Conservation (phyloP, 768 basidiomycete species). For the Flagelloscypha sp. region DNA sequence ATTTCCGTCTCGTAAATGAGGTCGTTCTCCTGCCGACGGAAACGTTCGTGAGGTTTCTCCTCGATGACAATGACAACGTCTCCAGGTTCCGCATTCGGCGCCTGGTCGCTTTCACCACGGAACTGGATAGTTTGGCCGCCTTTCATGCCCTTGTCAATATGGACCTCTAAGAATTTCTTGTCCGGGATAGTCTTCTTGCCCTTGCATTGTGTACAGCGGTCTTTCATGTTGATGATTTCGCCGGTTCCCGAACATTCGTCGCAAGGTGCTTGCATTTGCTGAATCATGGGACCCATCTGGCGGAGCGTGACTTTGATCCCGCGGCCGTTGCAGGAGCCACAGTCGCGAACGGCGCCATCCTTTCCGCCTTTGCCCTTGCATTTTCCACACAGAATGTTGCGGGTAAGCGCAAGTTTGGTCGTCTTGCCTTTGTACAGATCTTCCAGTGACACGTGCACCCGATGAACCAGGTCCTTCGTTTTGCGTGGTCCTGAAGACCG, state of each 20-base stretch:
- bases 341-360: conserved; percentile 85
- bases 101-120: conserved; percentile 86
- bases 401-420: conserved; percentile 92
- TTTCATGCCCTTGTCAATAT: conserved; percentile 98
- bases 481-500: conserved; percentile 71
- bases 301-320: conserved; percentile 87
- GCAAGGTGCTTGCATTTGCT: conserved; percentile 95
- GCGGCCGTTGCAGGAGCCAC: conserved; percentile 74
- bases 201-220: conserved; percentile 86
- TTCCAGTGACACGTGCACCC: conserved; percentile 92
- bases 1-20: conserved; percentile 82
- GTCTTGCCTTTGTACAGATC: conserved; percentile 99
- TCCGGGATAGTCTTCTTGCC: conserved; percentile 93
- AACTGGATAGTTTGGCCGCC: conserved; percentile 87
- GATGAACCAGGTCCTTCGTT: conserved; percentile 97
- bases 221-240: conserved; percentile 89
- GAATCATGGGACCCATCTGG: conserved; percentile 99
- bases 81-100: conserved; percentile 81
- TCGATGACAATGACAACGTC: conserved; percentile 93
- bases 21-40: conserved; percentile 85
- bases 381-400: conserved; percentile 87
- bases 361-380: conserved; percentile 98
- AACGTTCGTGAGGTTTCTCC: conserved; percentile 84
- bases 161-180: conserved; percentile 95
- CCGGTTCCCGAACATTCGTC: conserved; percentile 91